Percentiles rank a stretch among this genome's conserved stretches.
phyloP scores from a whole-genome alignment of 768 basidiomycete species.

The Leucosporidium yakuticum region DNA sequence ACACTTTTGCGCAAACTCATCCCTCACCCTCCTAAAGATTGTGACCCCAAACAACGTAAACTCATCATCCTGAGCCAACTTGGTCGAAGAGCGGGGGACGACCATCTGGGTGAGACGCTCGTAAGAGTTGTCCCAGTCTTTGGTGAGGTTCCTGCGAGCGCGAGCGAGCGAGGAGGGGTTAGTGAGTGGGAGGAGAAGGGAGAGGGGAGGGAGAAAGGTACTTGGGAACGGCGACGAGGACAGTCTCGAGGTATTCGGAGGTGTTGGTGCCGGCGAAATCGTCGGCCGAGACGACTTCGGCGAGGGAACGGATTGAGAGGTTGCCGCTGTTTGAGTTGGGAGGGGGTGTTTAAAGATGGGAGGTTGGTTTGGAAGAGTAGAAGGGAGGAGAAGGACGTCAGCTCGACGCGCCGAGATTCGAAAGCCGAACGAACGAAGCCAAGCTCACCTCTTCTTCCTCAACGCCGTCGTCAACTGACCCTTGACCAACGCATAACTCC shows the following conservation, averaged over 20 bases:
- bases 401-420: background rate
- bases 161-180: constrained; percentile 53
- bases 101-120: constrained; percentile 83
- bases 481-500: constrained; percentile 88
- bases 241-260: constrained; percentile 88
- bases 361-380: background rate
- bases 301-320: constrained; percentile 80
- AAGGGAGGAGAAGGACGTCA: background rate
- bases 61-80: constrained; percentile 78
- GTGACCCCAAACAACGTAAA: constrained; percentile 78
- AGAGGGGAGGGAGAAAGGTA: constrained; percentile 42
- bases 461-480: constrained; percentile 86
- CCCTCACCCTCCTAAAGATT: constrained; percentile 81
- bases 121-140: constrained; percentile 85
- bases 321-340: constrained; percentile 62
- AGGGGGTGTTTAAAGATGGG: background rate
- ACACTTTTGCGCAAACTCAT: constrained; percentile 88
- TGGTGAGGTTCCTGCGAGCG: constrained; percentile 58
- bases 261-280: constrained; percentile 62
- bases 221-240: constrained; percentile 92
- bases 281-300: constrained; percentile 72
- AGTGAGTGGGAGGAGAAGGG: constrained; percentile 78
- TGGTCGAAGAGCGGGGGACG: constrained; percentile 77
- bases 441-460: constrained; percentile 76
- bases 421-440: background rate